Conservation (phyloP, 2,329 filamentous ascomycete genomes). For the Arthrobotrys iridis region DNA sequence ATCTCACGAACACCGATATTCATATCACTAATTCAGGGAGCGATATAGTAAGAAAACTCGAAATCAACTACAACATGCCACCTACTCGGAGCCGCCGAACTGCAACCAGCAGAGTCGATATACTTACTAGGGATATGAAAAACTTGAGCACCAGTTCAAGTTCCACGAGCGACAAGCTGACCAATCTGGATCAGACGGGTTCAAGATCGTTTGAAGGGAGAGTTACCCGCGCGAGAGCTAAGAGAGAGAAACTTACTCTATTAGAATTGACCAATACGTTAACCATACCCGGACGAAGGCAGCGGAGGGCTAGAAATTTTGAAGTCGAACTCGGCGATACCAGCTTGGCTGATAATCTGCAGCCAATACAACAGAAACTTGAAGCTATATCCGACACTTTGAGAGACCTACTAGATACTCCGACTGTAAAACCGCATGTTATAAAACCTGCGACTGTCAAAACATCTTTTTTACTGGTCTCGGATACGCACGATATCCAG, state of each 20-base stretch:
- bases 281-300: not conserved
- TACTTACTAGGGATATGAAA: not conserved
- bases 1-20: too few relatives aligned
- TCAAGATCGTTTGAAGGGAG: too few relatives aligned
- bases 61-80: constrained; percentile 16
- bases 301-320: not conserved
- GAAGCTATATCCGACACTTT: too few relatives aligned
- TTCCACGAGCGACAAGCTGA: too few relatives aligned
- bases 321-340: not conserved
- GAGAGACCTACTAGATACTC: too few relatives aligned
- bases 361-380: too few relatives aligned
- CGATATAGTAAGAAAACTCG: not conserved
- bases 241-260: not conserved
- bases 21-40: not conserved
- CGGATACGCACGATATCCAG: constrained; percentile 75
- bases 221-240: not conserved
- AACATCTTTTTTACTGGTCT: constrained; percentile 62
- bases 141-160: not conserved
- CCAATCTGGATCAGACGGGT: too few relatives aligned
- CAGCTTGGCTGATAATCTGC: too few relatives aligned
- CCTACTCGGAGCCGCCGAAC: not conserved
- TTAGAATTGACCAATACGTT: not conserved
- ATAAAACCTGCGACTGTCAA: not conserved
- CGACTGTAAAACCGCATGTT: not conserved
- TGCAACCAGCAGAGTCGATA: not conserved